Percentiles rank a stretch among this genome's conserved stretches.
These are phyloP conservation scores for Diaporthe sp. DNA, from an alignment of 2,329 filamentous ascomycete genomes.

Conservation along the genomic window DNA sequence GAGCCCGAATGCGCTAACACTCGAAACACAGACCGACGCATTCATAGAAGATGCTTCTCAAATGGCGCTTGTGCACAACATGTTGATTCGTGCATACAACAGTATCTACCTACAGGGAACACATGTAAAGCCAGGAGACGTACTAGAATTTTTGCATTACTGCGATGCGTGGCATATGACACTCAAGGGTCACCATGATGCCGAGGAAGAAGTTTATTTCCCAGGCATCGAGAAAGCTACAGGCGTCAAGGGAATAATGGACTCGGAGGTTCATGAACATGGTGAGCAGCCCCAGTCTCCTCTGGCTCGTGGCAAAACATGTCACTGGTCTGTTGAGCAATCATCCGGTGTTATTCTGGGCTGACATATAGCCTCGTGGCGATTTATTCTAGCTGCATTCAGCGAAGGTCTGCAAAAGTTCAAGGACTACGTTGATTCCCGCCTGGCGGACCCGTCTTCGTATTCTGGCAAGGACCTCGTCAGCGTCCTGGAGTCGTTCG, in stretches of 20 bases:
- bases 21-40: not conserved
- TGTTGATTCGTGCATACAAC: slow-evolving; percentile 74
- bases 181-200: slow-evolving; percentile 71
- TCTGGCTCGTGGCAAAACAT: no score
- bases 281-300: not conserved
- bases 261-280: slow-evolving; percentile 1
- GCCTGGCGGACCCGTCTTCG: not conserved
- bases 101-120: slow-evolving; percentile 72
- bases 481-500: not conserved
- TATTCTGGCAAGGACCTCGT: not conserved
- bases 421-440: not conserved
- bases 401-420: not conserved
- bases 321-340: not conserved
- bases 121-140: slow-evolving; percentile 63
- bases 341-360: not conserved
- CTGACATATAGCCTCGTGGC: not conserved
- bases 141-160: slow-evolving; percentile 70
- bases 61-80: slow-evolving; percentile 73
- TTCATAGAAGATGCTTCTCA: slow-evolving; percentile 49
- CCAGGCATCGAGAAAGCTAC: slow-evolving; percentile 61
- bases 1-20: not conserved
- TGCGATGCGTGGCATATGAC: slow-evolving; percentile 70
- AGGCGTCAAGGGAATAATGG: not conserved
- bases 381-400: not conserved
- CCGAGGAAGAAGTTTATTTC: slow-evolving; percentile 70